These are phyloP conservation scores for Mrakia blollopis DNA, from an alignment of 768 basidiomycete species.

Conservation along the genomic window DNA sequence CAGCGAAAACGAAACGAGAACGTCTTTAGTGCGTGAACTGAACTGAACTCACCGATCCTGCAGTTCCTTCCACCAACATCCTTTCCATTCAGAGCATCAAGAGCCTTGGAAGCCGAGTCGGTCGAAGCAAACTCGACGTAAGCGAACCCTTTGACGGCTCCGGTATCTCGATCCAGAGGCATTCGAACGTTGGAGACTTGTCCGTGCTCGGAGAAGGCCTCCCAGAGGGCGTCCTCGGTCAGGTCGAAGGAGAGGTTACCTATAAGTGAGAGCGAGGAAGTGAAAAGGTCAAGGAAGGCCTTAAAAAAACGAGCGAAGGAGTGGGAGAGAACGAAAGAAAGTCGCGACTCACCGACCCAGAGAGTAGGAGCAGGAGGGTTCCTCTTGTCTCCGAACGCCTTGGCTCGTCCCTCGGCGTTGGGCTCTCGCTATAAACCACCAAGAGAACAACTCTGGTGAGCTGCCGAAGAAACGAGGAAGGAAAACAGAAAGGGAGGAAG, in stretches of 20 bases:
- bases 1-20: neutral
- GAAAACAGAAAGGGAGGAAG: neutral
- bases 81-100: slow-evolving; percentile 58
- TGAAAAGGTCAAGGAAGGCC: no score
- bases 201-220: slow-evolving; percentile 81
- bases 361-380: slow-evolving; percentile 62
- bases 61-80: slow-evolving; percentile 76
- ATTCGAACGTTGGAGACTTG: slow-evolving; percentile 65
- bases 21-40: neutral
- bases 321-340: no score
- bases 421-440: slow-evolving; percentile 46
- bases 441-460: neutral
- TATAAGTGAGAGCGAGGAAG: no score
- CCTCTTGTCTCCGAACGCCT: slow-evolving; percentile 33
- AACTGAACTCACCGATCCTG: slow-evolving; percentile 58
- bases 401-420: slow-evolving; percentile 35
- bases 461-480: neutral
- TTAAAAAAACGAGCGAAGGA: no score
- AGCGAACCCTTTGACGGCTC: slow-evolving; percentile 87
- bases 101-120: slow-evolving; percentile 73
- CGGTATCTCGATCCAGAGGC: slow-evolving; percentile 87
- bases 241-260: slow-evolving; percentile 70
- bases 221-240: slow-evolving; percentile 80
- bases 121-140: slow-evolving; percentile 89
- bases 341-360: slow-evolving; percentile 57